These are phyloP conservation scores for Saccharum spontaneum DNA, from an alignment of 176 grass and related monocot species.

Conservation along the genomic window DNA sequence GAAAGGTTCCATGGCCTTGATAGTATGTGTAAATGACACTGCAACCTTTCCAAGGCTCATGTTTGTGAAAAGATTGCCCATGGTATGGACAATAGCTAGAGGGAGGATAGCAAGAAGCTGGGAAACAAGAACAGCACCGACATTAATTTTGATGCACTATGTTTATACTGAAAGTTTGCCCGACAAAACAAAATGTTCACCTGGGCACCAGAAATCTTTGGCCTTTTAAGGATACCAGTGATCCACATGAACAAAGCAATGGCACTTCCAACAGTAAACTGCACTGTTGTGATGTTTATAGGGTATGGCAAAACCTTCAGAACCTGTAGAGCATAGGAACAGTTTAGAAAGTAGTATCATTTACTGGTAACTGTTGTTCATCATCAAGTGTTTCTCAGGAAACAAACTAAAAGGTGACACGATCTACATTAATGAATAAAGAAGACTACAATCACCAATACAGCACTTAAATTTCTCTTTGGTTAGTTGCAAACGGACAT, in stretches of 20 bases:
- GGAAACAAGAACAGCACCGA: slow-evolving; percentile 20
- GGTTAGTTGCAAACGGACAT: background rate
- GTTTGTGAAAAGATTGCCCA: slow-evolving; percentile 90
- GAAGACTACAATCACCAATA: background rate
- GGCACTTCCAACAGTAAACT: slow-evolving; percentile 64
- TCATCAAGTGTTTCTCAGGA: background rate
- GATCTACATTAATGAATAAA: background rate
- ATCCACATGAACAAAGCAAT: slow-evolving; percentile 72
- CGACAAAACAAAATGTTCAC: slow-evolving; percentile 35
- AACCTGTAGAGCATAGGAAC: slow-evolving; percentile 46
- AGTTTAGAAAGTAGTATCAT: background rate
- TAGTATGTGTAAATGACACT: slow-evolving; percentile 83
- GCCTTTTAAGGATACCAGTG: slow-evolving; percentile 66
- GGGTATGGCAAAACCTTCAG: slow-evolving; percentile 74
- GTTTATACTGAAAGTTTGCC: slow-evolving; percentile 19
- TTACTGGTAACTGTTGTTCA: background rate
- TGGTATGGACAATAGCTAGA: slow-evolving; percentile 71
- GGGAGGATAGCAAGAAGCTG: slow-evolving; percentile 81
- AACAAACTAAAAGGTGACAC: background rate
- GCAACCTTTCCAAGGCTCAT: slow-evolving; percentile 86
- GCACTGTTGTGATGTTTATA: slow-evolving; percentile 79
- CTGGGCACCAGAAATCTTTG: slow-evolving; percentile 72
- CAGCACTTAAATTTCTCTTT: background rate
- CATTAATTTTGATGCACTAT: slow-evolving; percentile 9
- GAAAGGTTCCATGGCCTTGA: slow-evolving; percentile 82